Evolutionary conservation across 805 yeast species (phyloP).

Genomic region (Candida tibetensis): DNA sequence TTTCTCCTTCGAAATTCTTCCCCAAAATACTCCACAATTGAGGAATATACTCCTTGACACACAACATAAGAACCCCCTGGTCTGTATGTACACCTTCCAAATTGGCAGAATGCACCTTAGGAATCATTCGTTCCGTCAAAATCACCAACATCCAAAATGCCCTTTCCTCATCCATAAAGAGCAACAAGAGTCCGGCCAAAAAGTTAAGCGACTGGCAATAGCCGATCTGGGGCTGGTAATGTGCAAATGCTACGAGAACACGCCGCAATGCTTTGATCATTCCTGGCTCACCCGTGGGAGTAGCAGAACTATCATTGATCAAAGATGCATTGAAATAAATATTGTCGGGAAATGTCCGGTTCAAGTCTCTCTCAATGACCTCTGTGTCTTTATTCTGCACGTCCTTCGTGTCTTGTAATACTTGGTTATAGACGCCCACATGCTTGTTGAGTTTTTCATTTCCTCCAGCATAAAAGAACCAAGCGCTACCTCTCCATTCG

Average conservation of each 20-base stretch:
- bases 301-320: constrained; percentile 5
- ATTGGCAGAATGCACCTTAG: constrained; percentile 87
- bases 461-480: constrained; percentile 95
- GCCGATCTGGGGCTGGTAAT: constrained; percentile 85
- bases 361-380: constrained; percentile 88
- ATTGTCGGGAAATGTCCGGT: constrained; percentile 95
- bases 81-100: constrained; percentile 93
- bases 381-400: constrained; percentile 75
- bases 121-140: constrained; percentile 77
- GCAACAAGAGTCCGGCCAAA: constrained; percentile 77
- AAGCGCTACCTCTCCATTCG: constrained; percentile 95
- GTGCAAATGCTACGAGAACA: constrained; percentile 79
- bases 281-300: constrained; percentile 47
- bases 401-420: constrained; percentile 56
- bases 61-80: constrained; percentile 89
- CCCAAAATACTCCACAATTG: constrained; percentile 64
- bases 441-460: constrained; percentile 66
- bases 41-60: constrained; percentile 81
- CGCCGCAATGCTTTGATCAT: constrained; percentile 72
- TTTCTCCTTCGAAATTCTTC: constrained; percentile 37
- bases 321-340: constrained; percentile 60
- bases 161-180: constrained; percentile 85
- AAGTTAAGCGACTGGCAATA: constrained; percentile 95
- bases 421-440: constrained; percentile 67
- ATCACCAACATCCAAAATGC: constrained; percentile 96